A percentile compares a stretch with the other conserved stretches of the same genome.
These are phyloP conservation scores for Plantago ovata DNA, from an alignment of 257 asterid genomes.

Conservation along the genomic window DNA sequence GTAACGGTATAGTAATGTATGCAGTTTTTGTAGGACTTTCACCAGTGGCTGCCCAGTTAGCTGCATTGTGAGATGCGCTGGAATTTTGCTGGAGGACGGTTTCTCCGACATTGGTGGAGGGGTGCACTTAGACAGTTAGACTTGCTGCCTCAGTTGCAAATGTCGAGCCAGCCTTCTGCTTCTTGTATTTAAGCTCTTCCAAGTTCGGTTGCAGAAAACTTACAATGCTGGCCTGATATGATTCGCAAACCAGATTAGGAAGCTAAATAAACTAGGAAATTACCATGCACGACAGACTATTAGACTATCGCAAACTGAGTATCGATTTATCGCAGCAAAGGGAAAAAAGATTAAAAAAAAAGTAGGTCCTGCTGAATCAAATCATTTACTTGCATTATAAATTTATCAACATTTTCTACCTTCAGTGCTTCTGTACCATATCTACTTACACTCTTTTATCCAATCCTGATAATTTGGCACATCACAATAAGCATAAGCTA, in stretches of 20 bases:
- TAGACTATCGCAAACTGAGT: too few relatives aligned
- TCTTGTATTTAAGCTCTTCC: slow-evolving; percentile 56
- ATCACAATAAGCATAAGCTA: too few relatives aligned
- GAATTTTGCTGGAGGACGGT: slow-evolving; percentile 29
- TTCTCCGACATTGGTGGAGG: slow-evolving; percentile 33
- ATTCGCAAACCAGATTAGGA: background rate
- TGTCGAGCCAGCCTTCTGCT: slow-evolving; percentile 41
- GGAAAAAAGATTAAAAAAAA: too few relatives aligned
- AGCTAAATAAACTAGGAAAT: too few relatives aligned
- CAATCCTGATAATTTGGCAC: too few relatives aligned
- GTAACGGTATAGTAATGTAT: slow-evolving; percentile 68
- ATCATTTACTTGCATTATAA: too few relatives aligned
- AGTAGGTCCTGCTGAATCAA: too few relatives aligned
- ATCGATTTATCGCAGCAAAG: too few relatives aligned
- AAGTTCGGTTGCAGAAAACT: slow-evolving; percentile 66
- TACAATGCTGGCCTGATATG: slow-evolving; percentile 62
- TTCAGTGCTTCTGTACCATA: too few relatives aligned
- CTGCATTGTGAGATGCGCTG: slow-evolving; percentile 30
- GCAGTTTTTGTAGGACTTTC: slow-evolving; percentile 51
- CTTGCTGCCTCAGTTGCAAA: slow-evolving; percentile 21
- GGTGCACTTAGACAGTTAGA: slow-evolving; percentile 25
- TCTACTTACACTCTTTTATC: too few relatives aligned
- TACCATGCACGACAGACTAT: too few relatives aligned
- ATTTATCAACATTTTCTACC: too few relatives aligned
- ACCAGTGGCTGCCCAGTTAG: slow-evolving; percentile 31